These are phyloP conservation scores for Zizania latifolia DNA, from an alignment of 176 grass and related monocot genomes.

Conservation along the genomic window DNA sequence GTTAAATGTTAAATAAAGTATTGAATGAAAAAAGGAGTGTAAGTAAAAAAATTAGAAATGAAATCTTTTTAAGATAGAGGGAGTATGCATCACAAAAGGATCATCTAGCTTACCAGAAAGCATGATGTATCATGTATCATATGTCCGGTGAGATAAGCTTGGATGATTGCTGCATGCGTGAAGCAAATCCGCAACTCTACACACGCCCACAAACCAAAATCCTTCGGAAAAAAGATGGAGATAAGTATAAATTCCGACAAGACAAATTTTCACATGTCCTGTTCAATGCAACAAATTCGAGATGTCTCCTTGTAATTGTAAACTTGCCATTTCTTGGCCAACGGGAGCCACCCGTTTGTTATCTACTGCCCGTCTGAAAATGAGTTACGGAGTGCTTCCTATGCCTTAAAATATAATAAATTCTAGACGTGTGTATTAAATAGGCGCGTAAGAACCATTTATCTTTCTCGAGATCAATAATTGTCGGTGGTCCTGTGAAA, in stretches of 20 bases:
- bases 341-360: slow-evolving; percentile 10
- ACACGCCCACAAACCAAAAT: background rate
- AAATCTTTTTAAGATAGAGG: no score
- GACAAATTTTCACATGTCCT: background rate
- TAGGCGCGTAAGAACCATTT: no score
- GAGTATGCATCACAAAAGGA: background rate
- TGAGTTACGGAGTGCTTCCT: no score
- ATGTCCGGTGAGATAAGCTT: slow-evolving; percentile 17
- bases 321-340: slow-evolving; percentile 1
- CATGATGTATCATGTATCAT: background rate
- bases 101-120: background rate
- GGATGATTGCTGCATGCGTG: slow-evolving; percentile 7
- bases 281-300: background rate
- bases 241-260: background rate
- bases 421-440: no score
- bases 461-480: no score
- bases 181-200: slow-evolving; percentile 6
- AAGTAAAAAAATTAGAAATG: no score
- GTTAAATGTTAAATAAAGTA: no score
- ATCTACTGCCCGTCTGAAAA: no score
- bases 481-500: no score
- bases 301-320: background rate
- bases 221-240: background rate
- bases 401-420: no score
- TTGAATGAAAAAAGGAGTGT: no score